Conservation (phyloP, 1,139 yeast species). For the Pichia sp. region DNA sequence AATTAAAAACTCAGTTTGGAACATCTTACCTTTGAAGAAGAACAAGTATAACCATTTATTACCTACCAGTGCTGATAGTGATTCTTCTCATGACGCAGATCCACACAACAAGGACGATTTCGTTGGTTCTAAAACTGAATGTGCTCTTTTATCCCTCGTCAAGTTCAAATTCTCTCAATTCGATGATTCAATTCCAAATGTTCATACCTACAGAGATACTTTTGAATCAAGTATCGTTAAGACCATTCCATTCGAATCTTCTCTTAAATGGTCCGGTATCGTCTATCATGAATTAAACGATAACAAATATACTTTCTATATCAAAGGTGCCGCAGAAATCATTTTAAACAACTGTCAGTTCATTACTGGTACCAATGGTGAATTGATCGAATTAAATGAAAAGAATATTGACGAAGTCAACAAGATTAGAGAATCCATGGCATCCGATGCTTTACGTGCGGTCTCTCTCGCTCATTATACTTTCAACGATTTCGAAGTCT, state of each 20-base stretch:
- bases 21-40: background rate
- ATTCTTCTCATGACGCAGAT: conserved; percentile 4
- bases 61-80: conserved; percentile 1
- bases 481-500: conserved; percentile 40
- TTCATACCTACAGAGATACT: conserved; percentile 42
- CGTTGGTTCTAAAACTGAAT: conserved; percentile 93
- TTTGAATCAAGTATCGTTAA: conserved; percentile 51
- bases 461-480: conserved; percentile 82
- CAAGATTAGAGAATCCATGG: conserved; percentile 59
- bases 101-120: too few relatives aligned
- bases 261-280: conserved; percentile 90
- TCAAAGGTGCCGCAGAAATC: conserved; percentile 96
- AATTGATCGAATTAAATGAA: conserved; percentile 30
- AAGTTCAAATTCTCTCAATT: conserved; percentile 51
- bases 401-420: conserved; percentile 27
- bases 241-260: conserved; percentile 86
- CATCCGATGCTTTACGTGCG: conserved; percentile 79
- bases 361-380: conserved; percentile 36
- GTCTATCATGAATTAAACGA: conserved; percentile 46
- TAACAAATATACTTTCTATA: conserved; percentile 57
- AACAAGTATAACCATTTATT: conserved; percentile 2
- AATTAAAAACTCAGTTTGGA: conserved; percentile 7
- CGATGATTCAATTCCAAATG: conserved; percentile 35
- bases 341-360: conserved; percentile 59
- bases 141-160: conserved; percentile 78